phyloP scores from a whole-genome alignment of 73 alveolate genomes.

The Tetrahymena malaccensis region DNA sequence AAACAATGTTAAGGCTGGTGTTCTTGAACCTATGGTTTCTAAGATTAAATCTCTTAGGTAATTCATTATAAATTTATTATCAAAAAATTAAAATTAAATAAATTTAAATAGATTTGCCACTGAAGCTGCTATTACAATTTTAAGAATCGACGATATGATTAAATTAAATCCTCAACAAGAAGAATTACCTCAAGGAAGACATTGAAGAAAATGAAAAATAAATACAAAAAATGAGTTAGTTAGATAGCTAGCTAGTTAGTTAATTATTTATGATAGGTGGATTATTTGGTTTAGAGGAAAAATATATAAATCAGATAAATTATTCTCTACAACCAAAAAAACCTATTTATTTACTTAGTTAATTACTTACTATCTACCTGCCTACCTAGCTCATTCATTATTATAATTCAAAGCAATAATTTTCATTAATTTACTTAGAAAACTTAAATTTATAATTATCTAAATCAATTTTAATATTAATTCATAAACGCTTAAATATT shows the following conservation, averaged over 20 bases:
- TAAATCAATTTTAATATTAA: not conserved
- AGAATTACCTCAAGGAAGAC: conserved; percentile 49
- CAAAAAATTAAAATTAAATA: too few relatives aligned
- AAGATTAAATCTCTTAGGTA: conserved; percentile 84
- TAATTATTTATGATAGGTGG: not conserved
- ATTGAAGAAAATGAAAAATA: conserved; percentile 6
- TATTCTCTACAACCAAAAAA: not conserved
- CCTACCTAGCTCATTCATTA: not conserved
- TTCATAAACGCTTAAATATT: not conserved
- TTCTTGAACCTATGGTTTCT: conserved; percentile 95
- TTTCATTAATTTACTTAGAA: not conserved
- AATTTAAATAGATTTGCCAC: conserved; percentile 78
- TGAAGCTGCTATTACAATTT: conserved; percentile 97
- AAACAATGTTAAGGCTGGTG: conserved; percentile 94
- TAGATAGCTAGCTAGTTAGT: too few relatives aligned
- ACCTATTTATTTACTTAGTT: not conserved
- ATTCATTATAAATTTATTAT: not conserved
- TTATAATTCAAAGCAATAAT: not conserved
- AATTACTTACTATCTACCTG: not conserved
- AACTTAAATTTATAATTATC: not conserved
- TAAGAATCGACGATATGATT: conserved; percentile 95
- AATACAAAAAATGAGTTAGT: not conserved
- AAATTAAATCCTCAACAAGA: conserved; percentile 76
- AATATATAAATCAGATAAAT: not conserved
- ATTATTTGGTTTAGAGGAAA: not conserved